Percentiles rank a stretch among this genome's conserved stretches.
phyloP scores from a whole-genome alignment of 306 rosid species.

The Citrullus colocynthis region DNA sequence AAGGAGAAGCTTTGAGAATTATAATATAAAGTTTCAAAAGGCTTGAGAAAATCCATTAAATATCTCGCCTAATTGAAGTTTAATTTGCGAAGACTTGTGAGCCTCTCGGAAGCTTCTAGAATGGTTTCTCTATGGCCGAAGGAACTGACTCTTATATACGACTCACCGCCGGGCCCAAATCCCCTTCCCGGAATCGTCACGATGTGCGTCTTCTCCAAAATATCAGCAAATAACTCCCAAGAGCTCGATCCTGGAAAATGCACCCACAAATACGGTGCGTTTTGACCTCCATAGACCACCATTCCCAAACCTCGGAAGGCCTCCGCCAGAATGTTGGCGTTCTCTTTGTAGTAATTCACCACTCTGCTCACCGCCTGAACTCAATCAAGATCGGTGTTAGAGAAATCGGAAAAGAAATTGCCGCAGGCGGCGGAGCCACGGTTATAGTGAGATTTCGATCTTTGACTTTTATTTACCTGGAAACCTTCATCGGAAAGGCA shows the following conservation, averaged over 20 bases:
- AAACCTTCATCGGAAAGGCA: constrained; percentile 63
- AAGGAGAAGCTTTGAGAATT: not conserved
- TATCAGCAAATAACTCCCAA: constrained; percentile 45
- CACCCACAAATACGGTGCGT: constrained; percentile 60
- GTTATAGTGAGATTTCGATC: not conserved
- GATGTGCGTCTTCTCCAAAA: constrained; percentile 38
- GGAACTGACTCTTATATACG: constrained; percentile 38
- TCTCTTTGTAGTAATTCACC: constrained; percentile 36
- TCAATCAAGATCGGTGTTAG: not conserved
- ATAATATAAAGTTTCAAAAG: not conserved
- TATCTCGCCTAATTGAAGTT: not conserved
- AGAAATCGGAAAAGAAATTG: not conserved
- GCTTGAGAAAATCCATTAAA: not conserved
- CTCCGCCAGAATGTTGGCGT: constrained; percentile 34
- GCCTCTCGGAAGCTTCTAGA: constrained; percentile 44
- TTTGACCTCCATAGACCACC: constrained; percentile 46
- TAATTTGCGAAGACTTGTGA: not conserved
- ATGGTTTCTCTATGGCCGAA: constrained; percentile 37
- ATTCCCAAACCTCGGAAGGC: constrained; percentile 31
- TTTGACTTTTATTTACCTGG: constrained; percentile 18
- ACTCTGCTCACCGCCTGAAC: constrained; percentile 29
- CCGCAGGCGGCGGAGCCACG: not conserved
- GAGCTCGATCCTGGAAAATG: constrained; percentile 50
- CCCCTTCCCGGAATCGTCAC: constrained; percentile 61
- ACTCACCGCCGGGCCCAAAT: constrained; percentile 69